phyloP scores from a whole-genome alignment of 177 flowering plant species.

The Vitis hybrid region DNA sequence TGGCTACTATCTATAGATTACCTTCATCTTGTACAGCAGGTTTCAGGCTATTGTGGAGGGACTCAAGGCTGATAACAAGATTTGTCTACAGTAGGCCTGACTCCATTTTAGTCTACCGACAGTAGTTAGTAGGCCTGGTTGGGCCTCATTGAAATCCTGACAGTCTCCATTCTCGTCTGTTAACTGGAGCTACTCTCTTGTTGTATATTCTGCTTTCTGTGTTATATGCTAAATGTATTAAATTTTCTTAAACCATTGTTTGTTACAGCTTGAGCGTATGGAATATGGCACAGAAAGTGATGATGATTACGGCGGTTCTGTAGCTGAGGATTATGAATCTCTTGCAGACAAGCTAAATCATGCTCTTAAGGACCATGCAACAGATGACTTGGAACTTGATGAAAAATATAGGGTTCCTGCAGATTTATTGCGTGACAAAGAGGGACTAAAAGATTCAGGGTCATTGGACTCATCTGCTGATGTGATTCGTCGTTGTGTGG shows the following conservation, averaged over 20 bases:
- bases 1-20: too few species aligned
- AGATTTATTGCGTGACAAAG: constrained; percentile 41
- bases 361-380: constrained; percentile 36
- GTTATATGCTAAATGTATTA: neutral
- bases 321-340: constrained; percentile 46
- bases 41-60: too few species aligned
- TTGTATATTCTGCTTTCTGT: neutral
- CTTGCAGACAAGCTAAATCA: constrained; percentile 55
- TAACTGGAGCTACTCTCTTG: neutral
- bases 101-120: too few species aligned
- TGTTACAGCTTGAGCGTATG: constrained; percentile 64
- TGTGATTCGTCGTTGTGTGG: constrained; percentile 59
- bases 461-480: constrained; percentile 45
- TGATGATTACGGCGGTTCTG: constrained; percentile 35
- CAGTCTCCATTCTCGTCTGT: neutral
- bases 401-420: constrained; percentile 60
- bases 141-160: too few species aligned
- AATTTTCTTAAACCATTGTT: neutral
- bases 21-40: too few species aligned
- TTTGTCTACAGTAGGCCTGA: too few species aligned
- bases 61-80: too few species aligned
- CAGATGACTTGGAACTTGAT: constrained; percentile 49
- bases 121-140: too few species aligned
- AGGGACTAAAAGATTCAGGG: constrained; percentile 28
- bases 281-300: constrained; percentile 72